A percentile compares a stretch with the other conserved stretches of the same genome.
phyloP scores from a whole-genome alignment of 148 eudicot species.

The Camellia sinensis region DNA sequence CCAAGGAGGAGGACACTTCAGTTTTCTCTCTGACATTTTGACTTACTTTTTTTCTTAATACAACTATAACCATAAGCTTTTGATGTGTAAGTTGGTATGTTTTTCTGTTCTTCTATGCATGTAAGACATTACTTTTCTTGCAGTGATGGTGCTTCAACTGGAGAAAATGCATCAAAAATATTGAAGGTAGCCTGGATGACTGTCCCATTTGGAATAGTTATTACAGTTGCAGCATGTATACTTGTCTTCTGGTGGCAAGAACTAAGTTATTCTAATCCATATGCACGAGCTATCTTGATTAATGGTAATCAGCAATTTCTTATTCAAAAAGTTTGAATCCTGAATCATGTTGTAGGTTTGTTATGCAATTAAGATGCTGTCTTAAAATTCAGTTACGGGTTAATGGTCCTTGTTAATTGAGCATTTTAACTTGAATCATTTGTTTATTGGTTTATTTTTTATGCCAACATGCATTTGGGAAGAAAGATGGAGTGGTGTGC shows the following conservation, averaged over 20 bases:
- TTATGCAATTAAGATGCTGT: not conserved
- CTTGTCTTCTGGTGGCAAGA: slow-evolving; percentile 90
- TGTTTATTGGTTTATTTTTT: not conserved
- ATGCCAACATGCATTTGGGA: not conserved
- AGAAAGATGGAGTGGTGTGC: not conserved
- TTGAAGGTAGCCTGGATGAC: slow-evolving; percentile 89
- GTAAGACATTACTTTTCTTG: slow-evolving; percentile 19
- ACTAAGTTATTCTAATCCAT: slow-evolving; percentile 66
- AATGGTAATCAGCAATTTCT: slow-evolving; percentile 51
- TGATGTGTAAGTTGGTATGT: not conserved
- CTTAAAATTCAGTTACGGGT: not conserved
- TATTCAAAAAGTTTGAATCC: not conserved
- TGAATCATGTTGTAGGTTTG: not conserved
- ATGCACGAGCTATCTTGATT: slow-evolving; percentile 83
- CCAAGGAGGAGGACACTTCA: not conserved
- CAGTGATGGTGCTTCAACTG: slow-evolving; percentile 62
- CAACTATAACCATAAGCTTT: not conserved
- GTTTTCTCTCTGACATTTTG: not conserved
- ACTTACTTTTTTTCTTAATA: not conserved
- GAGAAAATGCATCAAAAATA: slow-evolving; percentile 57
- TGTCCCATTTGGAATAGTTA: slow-evolving; percentile 69
- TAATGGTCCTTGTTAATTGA: not conserved
- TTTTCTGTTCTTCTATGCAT: not conserved
- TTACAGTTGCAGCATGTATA: slow-evolving; percentile 57
- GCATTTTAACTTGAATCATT: not conserved